Evolutionary conservation across 495 filamentous ascomycete genomes (phyloP).

Genomic region (Hyaloscypha finlandica): DNA sequence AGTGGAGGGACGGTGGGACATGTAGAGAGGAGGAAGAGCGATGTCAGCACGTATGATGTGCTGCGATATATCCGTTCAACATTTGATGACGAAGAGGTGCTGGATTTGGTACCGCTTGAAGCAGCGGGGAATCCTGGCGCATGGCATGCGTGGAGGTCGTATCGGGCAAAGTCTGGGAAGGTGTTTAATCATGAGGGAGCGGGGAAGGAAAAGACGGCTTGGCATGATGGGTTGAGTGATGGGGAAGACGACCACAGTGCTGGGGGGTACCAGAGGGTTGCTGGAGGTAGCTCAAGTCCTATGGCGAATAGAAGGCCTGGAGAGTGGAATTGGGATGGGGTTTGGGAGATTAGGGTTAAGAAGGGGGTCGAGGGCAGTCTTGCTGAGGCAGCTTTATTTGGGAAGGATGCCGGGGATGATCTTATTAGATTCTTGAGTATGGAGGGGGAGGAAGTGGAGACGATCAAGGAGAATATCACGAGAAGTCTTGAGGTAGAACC

Average conservation of each 20-base stretch:
- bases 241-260: constrained; percentile 10
- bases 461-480: constrained; percentile 61
- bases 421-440: constrained; percentile 70
- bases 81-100: constrained; percentile 73
- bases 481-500: constrained; percentile 47
- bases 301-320: constrained; percentile 57
- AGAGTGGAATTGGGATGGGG: constrained; percentile 96
- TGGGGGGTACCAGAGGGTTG: constrained; percentile 12
- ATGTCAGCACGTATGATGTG: constrained; percentile 57
- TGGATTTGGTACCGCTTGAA: constrained; percentile 78
- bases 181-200: constrained; percentile 19
- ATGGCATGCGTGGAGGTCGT: constrained; percentile 85
- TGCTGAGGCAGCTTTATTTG: constrained; percentile 76
- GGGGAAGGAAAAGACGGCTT: constrained; percentile 15
- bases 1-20: constrained; percentile 32
- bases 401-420: constrained; percentile 65
- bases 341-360: constrained; percentile 84
- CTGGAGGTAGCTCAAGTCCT: constrained; percentile 20
- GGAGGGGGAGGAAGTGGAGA: constrained; percentile 59
- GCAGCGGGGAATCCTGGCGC: constrained; percentile 85
- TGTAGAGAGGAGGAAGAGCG: not conserved
- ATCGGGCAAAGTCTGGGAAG: constrained; percentile 47
- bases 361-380: constrained; percentile 74
- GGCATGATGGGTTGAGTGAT: constrained; percentile 22
- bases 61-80: constrained; percentile 78